These are phyloP conservation scores for Pyrus hybrid DNA, from an alignment of 331 rosid species.

Conservation along the genomic window DNA sequence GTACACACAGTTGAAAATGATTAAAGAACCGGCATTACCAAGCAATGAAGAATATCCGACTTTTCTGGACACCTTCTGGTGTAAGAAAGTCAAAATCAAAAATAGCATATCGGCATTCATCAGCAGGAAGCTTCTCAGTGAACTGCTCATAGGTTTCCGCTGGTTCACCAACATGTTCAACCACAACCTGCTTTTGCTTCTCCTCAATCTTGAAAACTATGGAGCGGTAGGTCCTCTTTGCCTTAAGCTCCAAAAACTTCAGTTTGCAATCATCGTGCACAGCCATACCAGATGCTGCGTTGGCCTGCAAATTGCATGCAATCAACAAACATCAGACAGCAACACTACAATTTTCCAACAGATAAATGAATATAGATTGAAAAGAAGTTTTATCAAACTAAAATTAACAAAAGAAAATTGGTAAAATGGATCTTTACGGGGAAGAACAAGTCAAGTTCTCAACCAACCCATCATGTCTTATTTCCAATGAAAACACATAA, in stretches of 20 bases:
- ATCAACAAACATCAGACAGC: not conserved
- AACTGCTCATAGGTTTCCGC: slow-evolving; percentile 58
- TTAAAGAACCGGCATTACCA: slow-evolving; percentile 33
- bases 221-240: slow-evolving; percentile 67
- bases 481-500: not conserved
- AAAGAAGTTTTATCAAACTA: not conserved
- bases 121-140: slow-evolving; percentile 61
- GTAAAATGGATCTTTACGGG: not conserved
- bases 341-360: not conserved
- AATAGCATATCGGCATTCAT: slow-evolving; percentile 84
- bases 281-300: slow-evolving; percentile 80
- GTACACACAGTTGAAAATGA: not conserved
- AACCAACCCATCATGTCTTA: not conserved
- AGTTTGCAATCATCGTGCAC: slow-evolving; percentile 80
- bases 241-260: slow-evolving; percentile 73
- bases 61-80: slow-evolving; percentile 61
- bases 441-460: not conserved
- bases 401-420: not conserved
- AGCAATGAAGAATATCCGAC: slow-evolving; percentile 75
- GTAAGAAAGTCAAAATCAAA: slow-evolving; percentile 80
- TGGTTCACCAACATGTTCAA: slow-evolving; percentile 73
- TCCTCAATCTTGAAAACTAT: slow-evolving; percentile 74
- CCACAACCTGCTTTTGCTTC: slow-evolving; percentile 76
- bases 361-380: not conserved
- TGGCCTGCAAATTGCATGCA: slow-evolving; percentile 45